Conservation (phyloP, 2,329 filamentous ascomycete genomes). For the Dactylellina parvicollis region DNA sequence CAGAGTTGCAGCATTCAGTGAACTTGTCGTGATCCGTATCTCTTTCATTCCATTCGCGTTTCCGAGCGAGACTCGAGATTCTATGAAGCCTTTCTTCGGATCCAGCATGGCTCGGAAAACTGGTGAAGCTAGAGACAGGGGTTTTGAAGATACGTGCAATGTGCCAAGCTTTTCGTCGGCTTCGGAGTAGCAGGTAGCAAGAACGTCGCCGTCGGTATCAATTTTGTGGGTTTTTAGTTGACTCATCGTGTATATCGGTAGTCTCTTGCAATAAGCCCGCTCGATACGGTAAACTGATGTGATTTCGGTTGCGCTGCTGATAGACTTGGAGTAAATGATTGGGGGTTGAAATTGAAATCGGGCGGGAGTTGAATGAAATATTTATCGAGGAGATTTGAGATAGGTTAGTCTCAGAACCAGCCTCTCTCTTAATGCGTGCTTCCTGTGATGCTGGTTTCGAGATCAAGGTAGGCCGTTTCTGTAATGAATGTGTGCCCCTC, state of each 20-base stretch:
- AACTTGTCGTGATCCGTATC: background rate
- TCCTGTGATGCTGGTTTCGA: too few relatives aligned
- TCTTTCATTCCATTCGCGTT: background rate
- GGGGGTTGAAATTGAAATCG: too few relatives aligned
- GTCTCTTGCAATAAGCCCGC: too few relatives aligned
- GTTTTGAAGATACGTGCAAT: conserved; percentile 5
- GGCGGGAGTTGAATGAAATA: too few relatives aligned
- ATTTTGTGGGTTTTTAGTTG: background rate
- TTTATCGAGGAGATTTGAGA: too few relatives aligned
- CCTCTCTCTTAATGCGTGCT: too few relatives aligned
- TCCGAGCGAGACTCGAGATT: background rate
- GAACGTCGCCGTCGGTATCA: background rate
- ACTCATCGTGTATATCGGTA: background rate
- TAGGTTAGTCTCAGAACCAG: too few relatives aligned
- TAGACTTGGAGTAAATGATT: too few relatives aligned
- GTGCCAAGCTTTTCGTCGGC: background rate
- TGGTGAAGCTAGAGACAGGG: background rate
- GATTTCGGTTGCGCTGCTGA: too few relatives aligned
- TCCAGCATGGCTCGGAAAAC: background rate
- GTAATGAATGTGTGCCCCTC: too few relatives aligned
- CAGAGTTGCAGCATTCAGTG: background rate
- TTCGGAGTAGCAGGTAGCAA: background rate
- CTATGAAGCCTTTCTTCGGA: background rate
- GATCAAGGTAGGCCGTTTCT: too few relatives aligned
- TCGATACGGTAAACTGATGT: too few relatives aligned